phyloP scores from a whole-genome alignment of 306 rosid species.

The Astragalus membranaceus region DNA sequence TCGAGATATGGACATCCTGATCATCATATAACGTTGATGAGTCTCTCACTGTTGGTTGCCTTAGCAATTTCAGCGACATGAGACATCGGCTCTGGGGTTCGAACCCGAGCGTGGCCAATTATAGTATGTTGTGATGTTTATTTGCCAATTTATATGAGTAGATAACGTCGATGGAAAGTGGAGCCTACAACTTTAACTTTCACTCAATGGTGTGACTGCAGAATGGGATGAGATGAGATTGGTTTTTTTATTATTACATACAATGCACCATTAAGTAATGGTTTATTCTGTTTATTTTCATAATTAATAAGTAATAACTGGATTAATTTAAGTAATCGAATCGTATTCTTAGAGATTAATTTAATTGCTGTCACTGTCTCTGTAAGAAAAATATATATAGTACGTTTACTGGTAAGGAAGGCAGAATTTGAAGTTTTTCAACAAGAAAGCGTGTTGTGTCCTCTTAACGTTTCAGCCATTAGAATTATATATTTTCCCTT shows the following conservation, averaged over 20 bases:
- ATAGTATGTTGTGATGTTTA: too few relatives aligned
- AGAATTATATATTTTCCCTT: neutral
- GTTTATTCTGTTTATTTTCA: too few relatives aligned
- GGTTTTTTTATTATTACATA: neutral
- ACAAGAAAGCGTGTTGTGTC: neutral
- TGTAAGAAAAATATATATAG: neutral
- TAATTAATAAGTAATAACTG: neutral
- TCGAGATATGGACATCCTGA: neutral
- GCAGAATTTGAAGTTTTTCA: neutral
- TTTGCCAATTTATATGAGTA: too few relatives aligned
- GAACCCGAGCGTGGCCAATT: too few relatives aligned
- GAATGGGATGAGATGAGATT: neutral
- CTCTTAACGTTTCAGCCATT: neutral
- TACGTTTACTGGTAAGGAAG: neutral
- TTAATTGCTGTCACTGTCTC: neutral
- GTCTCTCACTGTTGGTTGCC: too few relatives aligned
- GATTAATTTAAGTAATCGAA: neutral
- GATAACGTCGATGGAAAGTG: neutral
- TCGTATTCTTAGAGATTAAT: neutral
- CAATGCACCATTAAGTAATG: too few relatives aligned
- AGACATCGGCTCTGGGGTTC: too few relatives aligned
- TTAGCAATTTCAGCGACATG: too few relatives aligned
- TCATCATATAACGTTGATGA: slow-evolving; percentile 2
- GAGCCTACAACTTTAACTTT: neutral
- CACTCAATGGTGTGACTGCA: neutral